phyloP scores from a whole-genome alignment of 306 rosid genomes.

The Casuarina equisetifolia region DNA sequence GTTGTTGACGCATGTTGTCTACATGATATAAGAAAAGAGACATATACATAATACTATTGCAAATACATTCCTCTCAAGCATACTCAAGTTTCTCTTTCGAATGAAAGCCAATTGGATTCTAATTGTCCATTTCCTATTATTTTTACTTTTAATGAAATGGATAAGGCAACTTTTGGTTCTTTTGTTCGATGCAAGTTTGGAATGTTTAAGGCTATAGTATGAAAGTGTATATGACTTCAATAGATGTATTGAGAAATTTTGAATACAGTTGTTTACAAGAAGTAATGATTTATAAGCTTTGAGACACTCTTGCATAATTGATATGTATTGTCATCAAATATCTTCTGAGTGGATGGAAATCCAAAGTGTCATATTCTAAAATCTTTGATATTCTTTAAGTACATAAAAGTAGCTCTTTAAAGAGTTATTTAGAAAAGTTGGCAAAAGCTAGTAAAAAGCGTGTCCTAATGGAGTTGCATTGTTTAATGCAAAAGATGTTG shows the following conservation, averaged over 20 bases:
- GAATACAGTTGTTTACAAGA: conserved; percentile 86
- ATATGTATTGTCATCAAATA: conserved; percentile 91
- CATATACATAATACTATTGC: conserved; percentile 74
- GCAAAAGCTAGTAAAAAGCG: conserved; percentile 70
- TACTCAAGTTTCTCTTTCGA: conserved; percentile 43
- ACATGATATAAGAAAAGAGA: conserved; percentile 83
- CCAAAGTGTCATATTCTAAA: conserved; percentile 54
- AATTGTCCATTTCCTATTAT: conserved; percentile 62
- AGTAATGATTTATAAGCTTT: conserved; percentile 84
- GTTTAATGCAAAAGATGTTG: conserved; percentile 72
- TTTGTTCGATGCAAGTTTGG: conserved; percentile 72
- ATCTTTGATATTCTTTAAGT: conserved; percentile 84
- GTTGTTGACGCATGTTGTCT: conserved; percentile 97
- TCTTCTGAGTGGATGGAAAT: conserved; percentile 62
- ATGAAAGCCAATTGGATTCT: conserved; percentile 31
- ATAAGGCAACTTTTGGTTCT: conserved; percentile 56
- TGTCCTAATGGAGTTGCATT: conserved; percentile 65
- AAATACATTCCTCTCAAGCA: conserved; percentile 87
- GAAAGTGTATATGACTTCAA: conserved; percentile 52
- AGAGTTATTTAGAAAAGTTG: conserved; percentile 70
- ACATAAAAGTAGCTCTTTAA: conserved; percentile 77
- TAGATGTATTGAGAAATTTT: conserved; percentile 60
- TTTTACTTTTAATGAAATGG: conserved; percentile 53
- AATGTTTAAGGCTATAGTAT: conserved; percentile 70
- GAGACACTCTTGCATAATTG: conserved; percentile 82